Evolutionary conservation across 352 stramenopile species (phyloP).

Genomic region (Globisporangium cystogenes): DNA sequence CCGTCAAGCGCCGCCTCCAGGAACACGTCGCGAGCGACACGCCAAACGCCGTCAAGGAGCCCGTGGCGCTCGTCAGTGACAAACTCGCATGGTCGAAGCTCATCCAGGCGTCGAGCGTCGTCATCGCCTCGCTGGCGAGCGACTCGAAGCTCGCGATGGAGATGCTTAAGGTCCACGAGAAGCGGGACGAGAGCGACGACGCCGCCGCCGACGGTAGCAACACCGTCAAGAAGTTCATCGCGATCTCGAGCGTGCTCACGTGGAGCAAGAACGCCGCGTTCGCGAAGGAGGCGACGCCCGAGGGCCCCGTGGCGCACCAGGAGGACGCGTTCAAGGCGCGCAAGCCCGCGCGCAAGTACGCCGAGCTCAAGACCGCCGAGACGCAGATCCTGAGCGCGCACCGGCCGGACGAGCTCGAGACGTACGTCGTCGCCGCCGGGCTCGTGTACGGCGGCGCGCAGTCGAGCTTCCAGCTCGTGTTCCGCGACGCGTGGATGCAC

Average conservation of each 20-base stretch:
- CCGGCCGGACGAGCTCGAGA: constrained; percentile 57
- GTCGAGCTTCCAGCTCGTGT: constrained; percentile 53
- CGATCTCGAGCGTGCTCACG: constrained; percentile 67
- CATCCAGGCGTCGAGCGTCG: constrained; percentile 45
- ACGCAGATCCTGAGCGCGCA: constrained; percentile 77
- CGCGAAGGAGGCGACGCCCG: constrained; percentile 30
- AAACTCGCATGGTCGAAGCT: constrained; percentile 43
- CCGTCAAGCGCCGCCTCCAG: constrained; percentile 48
- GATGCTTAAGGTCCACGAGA: constrained; percentile 63
- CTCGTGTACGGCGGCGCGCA: constrained; percentile 78
- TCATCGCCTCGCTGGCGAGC: constrained; percentile 41
- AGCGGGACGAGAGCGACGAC: constrained; percentile 21
- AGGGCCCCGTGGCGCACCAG: constrained; percentile 31
- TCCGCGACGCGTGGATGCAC: constrained; percentile 73
- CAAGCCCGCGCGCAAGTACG: constrained; percentile 61
- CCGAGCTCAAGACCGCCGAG: constrained; percentile 76
- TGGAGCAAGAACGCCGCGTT: constrained; percentile 69
- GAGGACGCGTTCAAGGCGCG: constrained; percentile 80
- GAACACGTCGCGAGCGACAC: constrained; percentile 52
- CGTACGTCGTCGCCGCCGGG: constrained; percentile 64
- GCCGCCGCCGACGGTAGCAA: constrained; percentile 1
- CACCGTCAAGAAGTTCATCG: constrained; percentile 61
- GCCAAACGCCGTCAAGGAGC: constrained; percentile 35
- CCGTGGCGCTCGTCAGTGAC: constrained; percentile 44
- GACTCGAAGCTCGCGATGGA: constrained; percentile 60